phyloP scores from a whole-genome alignment of 2,329 filamentous ascomycete species.

The Rosellinia necatrix region DNA sequence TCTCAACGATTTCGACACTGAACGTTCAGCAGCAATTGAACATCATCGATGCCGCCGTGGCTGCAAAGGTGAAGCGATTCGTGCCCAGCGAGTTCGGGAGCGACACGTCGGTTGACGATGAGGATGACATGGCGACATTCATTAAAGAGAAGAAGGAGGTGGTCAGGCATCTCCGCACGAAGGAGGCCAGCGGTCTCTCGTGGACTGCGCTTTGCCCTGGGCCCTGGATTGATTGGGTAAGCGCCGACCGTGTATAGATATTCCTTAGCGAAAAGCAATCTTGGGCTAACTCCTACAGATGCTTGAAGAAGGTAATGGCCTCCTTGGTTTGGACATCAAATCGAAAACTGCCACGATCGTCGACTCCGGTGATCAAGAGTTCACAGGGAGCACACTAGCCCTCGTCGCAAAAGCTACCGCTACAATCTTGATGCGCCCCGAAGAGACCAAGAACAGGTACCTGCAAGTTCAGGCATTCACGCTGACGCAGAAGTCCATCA shows the following conservation, averaged over 20 bases:
- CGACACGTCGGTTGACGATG: neutral
- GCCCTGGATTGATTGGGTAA: neutral
- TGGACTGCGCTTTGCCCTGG: constrained; percentile 8
- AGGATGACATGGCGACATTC: neutral
- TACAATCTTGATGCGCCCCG: neutral
- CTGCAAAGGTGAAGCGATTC: constrained; percentile 7
- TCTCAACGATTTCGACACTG: neutral
- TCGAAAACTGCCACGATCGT: constrained; percentile 1
- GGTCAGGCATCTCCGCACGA: neutral
- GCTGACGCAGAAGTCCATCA: neutral
- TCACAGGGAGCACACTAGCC: neutral
- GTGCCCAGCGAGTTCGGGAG: constrained; percentile 7
- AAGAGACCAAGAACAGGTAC: constrained; percentile 1
- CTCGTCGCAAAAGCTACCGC: neutral
- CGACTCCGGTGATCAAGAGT: constrained; percentile 1
- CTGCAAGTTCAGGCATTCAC: neutral
- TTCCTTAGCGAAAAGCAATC: neutral
- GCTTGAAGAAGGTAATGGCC: constrained; percentile 2
- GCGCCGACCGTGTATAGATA: neutral
- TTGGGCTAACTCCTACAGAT: neutral
- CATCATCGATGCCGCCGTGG: constrained; percentile 9
- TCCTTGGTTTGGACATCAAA: neutral
- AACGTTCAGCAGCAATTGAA: neutral
- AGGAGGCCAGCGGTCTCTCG: constrained; percentile 2
- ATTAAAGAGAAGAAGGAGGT: neutral